Base-by-base conservation (phyloP, 768 basidiomycete genomes). In the Mycena pura region DNA sequence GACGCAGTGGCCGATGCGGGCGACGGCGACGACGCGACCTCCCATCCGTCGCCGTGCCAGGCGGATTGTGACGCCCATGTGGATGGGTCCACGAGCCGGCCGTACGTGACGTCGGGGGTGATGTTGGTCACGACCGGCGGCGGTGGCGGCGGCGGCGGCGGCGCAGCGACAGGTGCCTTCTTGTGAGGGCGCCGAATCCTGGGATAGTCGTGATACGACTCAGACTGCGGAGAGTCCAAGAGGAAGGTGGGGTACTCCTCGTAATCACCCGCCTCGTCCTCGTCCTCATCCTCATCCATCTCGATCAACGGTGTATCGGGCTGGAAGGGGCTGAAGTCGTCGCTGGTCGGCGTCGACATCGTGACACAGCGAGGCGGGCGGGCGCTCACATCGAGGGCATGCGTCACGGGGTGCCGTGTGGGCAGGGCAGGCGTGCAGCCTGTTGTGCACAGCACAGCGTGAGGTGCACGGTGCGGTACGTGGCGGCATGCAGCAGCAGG, bases 1-100 rank as follows among this genome's bases (percentile, higher is more conserved):
- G 57, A 43, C 8, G 47, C 39, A n/a, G 58, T 29, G 21, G 54
- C 47, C 39, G 59, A 48, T 11, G 43, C 29, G 5, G 62, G 40
- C 22, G 41, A 50, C 32, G 61, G 43, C 13, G 43, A 21, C 25
- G 64, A 54, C 1, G 28, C 13, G 40, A 65, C 60, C 43, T 65
- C 64, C 64, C 64, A 65, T 10, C 64, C 64, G 48, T 65, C 64
- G 51, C 64, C 64, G 39, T 51, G 60, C 64, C 64, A 65, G 9
- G 31, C 46, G n/a, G 60, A 45, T 3, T 55, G 32, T 1, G 56
- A 40, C 28, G 60, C 52, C 64, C 64, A 65, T 7, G 60, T 54
- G 24, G 64, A 58, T 0, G 64, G 45, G 24, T 65, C 60, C 9
- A 57, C 28, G 46, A 65, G 60, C 64, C 64, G 62, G 3, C 50